Evolutionary conservation across 164 flowering plant genomes (phyloP).

Genomic region (Saururus chinensis): DNA sequence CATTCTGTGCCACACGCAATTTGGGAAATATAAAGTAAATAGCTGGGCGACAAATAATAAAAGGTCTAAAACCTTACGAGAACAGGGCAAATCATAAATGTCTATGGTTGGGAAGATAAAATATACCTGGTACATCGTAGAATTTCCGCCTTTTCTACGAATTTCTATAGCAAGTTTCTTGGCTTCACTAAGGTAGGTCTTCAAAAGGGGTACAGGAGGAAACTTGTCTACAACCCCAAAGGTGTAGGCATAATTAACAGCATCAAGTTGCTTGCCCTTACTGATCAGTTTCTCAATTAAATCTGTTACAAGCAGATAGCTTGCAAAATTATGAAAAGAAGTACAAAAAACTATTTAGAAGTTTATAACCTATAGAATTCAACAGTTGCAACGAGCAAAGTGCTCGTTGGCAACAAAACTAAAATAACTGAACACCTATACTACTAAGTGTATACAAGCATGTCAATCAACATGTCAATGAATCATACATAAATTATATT

Average conservation of each 20-base stretch:
- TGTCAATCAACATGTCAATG: no score
- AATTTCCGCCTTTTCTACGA: slow-evolving; percentile 25
- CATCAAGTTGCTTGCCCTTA: slow-evolving; percentile 42
- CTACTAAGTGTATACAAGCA: no score
- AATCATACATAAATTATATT: no score
- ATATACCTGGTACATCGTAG: slow-evolving; percentile 28
- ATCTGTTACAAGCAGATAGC: slow-evolving; percentile 26
- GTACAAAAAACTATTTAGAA: not conserved
- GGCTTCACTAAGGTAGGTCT: slow-evolving; percentile 28
- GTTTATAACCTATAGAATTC: not conserved
- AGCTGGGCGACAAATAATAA: not conserved
- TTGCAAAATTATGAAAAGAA: not conserved
- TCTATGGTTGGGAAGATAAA: not conserved
- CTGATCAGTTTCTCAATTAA: slow-evolving; percentile 40
- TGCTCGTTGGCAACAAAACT: not conserved
- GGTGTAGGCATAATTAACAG: slow-evolving; percentile 46
- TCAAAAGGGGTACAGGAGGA: slow-evolving; percentile 52
- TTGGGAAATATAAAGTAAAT: not conserved
- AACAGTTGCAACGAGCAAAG: slow-evolving; percentile 25
- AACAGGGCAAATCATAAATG: no score
- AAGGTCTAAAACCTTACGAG: no score
- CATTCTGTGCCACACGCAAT: slow-evolving; percentile 33
- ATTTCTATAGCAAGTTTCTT: slow-evolving; percentile 31
- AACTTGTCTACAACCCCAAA: slow-evolving; percentile 48
- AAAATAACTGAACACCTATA: not conserved